These are phyloP conservation scores for Lepidopterella palustris DNA, from an alignment of 495 filamentous ascomycete species.

Conservation along the genomic window DNA sequence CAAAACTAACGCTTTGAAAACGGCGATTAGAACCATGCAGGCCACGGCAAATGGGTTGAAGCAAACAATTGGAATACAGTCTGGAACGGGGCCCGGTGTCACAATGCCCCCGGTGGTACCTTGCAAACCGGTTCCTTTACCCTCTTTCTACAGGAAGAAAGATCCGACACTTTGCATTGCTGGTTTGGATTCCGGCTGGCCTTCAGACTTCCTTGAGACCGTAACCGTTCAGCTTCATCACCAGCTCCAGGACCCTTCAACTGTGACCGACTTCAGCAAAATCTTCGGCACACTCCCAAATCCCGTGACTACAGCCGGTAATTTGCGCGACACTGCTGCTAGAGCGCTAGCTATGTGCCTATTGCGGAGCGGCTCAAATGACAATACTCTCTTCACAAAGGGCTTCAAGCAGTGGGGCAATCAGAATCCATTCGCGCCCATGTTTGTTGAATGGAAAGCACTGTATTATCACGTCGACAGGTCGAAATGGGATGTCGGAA, in stretches of 20 bases:
- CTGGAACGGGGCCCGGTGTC: not conserved
- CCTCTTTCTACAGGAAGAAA: conserved; percentile 28
- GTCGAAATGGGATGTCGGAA: conserved; percentile 31
- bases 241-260: conserved; percentile 30
- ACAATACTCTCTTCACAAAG: not conserved
- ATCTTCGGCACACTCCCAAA: not conserved
- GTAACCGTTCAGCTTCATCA: conserved; percentile 33
- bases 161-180: conserved; percentile 47
- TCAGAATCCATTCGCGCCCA: conserved; percentile 44
- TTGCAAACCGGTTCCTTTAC: not conserved
- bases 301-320: not conserved
- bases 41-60: not conserved
- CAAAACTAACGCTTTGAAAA: not conserved
- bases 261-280: not conserved
- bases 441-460: conserved; percentile 50
- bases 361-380: too few species aligned
- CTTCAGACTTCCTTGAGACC: conserved; percentile 39
- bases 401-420: not conserved
- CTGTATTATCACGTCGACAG: conserved; percentile 41
- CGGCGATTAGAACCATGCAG: not conserved
- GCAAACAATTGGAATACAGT: not conserved
- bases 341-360: not conserved
- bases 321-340: not conserved
- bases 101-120: not conserved
- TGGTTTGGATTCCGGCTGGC: conserved; percentile 43